These are phyloP conservation scores for Plantago major DNA, from an alignment of 257 asterid species.

Conservation along the genomic window DNA sequence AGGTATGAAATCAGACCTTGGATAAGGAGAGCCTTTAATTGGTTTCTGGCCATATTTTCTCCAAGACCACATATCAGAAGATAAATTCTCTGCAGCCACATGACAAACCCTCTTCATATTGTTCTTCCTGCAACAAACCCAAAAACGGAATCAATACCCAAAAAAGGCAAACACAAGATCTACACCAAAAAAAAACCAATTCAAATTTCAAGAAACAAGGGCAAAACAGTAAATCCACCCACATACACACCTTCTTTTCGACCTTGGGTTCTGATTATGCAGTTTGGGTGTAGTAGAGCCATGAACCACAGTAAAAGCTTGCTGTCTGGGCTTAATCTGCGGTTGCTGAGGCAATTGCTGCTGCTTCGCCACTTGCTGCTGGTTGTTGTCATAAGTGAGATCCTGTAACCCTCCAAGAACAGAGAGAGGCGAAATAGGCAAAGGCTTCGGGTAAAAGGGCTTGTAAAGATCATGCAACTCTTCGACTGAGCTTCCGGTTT, in stretches of 20 bases:
- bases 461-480: constrained; percentile 61
- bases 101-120: constrained; percentile 71
- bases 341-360: constrained; percentile 11
- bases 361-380: constrained; percentile 17
- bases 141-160: constrained; percentile 5
- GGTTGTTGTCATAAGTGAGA: constrained; percentile 37
- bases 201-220: neutral
- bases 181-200: neutral
- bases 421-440: constrained; percentile 57
- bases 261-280: constrained; percentile 44
- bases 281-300: constrained; percentile 26
- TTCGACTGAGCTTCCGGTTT: constrained; percentile 24
- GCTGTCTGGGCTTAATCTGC: constrained; percentile 30
- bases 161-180: constrained; percentile 11
- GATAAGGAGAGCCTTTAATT: constrained; percentile 95
- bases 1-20: constrained; percentile 38
- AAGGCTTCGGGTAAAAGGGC: constrained; percentile 41
- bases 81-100: constrained; percentile 69
- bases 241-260: constrained; percentile 81
- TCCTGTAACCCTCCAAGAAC: constrained; percentile 60
- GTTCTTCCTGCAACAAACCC: constrained; percentile 47
- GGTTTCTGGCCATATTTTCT: constrained; percentile 97
- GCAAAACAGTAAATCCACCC: neutral
- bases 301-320: constrained; percentile 27
- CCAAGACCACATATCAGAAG: constrained; percentile 96